A percentile compares a stretch with the other conserved stretches of the same genome.
Conservation (phyloP, 441 rosid genomes). For the Aleurites moluccanus region DNA sequence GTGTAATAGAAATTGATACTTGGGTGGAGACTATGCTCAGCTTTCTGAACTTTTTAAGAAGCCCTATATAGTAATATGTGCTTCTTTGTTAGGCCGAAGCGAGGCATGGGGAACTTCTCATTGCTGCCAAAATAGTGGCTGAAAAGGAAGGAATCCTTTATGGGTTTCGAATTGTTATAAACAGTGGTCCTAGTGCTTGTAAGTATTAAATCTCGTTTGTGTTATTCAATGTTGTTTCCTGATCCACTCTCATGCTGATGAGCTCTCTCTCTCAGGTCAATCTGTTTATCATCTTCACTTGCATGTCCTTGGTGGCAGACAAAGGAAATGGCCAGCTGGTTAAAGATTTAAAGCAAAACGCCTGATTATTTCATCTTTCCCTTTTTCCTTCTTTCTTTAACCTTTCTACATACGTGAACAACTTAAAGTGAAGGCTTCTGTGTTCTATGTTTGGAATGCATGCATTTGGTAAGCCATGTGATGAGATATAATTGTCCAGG, state of each 20-base stretch:
- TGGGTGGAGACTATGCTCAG: not conserved
- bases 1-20: not conserved
- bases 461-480: not conserved
- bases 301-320: conserved; percentile 85
- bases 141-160: conserved; percentile 82
- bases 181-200: conserved; percentile 78
- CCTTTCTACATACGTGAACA: not conserved
- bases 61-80: not conserved
- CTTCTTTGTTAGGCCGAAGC: conserved; percentile 59
- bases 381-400: not conserved
- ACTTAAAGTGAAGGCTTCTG: not conserved
- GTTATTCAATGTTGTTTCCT: not conserved
- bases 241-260: not conserved
- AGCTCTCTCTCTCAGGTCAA: conserved; percentile 55
- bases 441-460: not conserved
- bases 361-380: not conserved
- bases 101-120: conserved; percentile 69
- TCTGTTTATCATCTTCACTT: conserved; percentile 91
- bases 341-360: conserved; percentile 27
- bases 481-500: not conserved
- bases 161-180: conserved; percentile 86
- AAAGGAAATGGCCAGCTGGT: conserved; percentile 95
- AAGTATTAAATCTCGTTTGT: conserved; percentile 37
- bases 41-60: not conserved
- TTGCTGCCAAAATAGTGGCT: conserved; percentile 79